Percentiles rank a stretch among this genome's conserved stretches.
Conservation (phyloP, 2,329 filamentous ascomycete species). For the Clonostachys solani region DNA sequence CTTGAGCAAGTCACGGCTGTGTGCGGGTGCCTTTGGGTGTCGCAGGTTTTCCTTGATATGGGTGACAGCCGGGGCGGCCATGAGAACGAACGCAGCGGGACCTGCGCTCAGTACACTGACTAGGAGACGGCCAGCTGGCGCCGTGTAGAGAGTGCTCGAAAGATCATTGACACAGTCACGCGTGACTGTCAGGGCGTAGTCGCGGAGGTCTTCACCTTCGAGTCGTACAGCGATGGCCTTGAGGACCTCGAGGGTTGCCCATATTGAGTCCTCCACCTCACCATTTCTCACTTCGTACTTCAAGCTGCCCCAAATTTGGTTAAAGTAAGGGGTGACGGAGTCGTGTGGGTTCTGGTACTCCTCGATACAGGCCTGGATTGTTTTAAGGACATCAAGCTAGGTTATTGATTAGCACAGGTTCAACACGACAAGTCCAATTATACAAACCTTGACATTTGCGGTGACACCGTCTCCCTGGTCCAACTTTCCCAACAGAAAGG, state of each 20-base stretch:
- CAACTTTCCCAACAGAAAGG: conserved; percentile 52
- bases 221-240: conserved; percentile 42
- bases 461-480: conserved; percentile 56
- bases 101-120: conserved; percentile 46
- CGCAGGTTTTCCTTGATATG: conserved; percentile 46
- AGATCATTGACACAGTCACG: conserved; percentile 50
- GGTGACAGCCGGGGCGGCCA: conserved; percentile 39
- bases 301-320: conserved; percentile 53
- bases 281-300: conserved; percentile 61
- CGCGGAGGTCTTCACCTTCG: conserved; percentile 34
- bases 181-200: conserved; percentile 43
- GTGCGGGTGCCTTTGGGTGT: conserved; percentile 42
- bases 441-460: conserved; percentile 48
- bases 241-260: conserved; percentile 51
- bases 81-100: conserved; percentile 40
- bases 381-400: conserved; percentile 50
- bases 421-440: neutral
- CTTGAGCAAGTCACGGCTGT: conserved; percentile 46
- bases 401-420: conserved; percentile 4
- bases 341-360: conserved; percentile 40
- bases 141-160: conserved; percentile 46
- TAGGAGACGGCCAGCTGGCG: conserved; percentile 46
- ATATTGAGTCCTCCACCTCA: conserved; percentile 52
- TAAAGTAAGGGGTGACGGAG: conserved; percentile 41
- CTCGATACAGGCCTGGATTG: conserved; percentile 47